These are phyloP conservation scores for Plasmodium fragile DNA, from an alignment of 169 alveolate species.

Conservation along the genomic window DNA sequence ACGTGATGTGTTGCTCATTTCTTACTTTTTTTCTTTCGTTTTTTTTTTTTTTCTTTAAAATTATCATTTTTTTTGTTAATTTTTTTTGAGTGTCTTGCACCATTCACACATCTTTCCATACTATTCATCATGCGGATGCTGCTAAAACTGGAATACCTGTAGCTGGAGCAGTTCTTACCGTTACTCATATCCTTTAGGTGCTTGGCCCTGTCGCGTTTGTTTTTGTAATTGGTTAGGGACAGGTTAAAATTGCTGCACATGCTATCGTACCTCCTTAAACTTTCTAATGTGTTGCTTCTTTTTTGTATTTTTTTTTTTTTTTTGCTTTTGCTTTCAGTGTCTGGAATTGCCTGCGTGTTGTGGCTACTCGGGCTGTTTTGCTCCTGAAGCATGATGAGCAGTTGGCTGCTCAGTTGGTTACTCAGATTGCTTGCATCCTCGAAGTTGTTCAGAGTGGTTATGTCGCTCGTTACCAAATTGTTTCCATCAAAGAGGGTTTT, in stretches of 20 bases:
- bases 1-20: not conserved
- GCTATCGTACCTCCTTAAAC: slow-evolving; percentile 10
- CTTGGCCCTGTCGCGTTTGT: slow-evolving; percentile 36
- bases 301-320: slow-evolving; percentile 2
- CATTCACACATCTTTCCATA: not conserved
- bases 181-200: slow-evolving; percentile 46
- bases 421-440: not conserved
- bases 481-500: not conserved
- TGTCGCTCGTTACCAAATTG: not conserved
- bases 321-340: not conserved
- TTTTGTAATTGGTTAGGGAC: slow-evolving; percentile 49
- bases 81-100: not conserved
- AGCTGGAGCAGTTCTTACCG: not conserved
- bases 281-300: not conserved
- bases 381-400: not conserved
- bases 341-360: not conserved
- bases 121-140: not conserved
- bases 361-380: not conserved
- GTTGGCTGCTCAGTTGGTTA: not conserved
- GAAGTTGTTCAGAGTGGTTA: not conserved
- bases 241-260: slow-evolving; percentile 17
- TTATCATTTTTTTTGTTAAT: slow-evolving; percentile 7
- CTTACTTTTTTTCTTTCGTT: not conserved
- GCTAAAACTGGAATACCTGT: not conserved
- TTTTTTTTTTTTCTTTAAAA: not conserved